Evolutionary conservation across 1,284 basidiomycete genomes (phyloP).

Genomic region (Pseudozyma hubeiensis): DNA sequence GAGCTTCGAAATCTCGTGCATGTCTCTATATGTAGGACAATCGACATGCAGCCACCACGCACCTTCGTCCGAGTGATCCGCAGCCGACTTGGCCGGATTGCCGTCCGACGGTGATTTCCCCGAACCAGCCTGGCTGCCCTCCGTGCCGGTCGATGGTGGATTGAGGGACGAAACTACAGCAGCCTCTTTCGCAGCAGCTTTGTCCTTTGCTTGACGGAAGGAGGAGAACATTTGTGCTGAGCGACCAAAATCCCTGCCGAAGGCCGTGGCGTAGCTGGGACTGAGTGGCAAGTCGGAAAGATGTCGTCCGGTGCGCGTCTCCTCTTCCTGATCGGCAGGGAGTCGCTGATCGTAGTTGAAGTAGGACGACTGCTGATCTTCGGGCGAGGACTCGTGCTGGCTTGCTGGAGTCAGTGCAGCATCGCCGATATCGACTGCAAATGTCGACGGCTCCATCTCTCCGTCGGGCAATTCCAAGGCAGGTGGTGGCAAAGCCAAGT

Average conservation of each 20-base stretch:
- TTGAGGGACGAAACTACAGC: background rate
- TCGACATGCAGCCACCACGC: slow-evolving; percentile 93
- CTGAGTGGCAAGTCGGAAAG: slow-evolving; percentile 66
- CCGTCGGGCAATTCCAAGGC: slow-evolving; percentile 52
- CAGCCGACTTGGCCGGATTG: slow-evolving; percentile 14
- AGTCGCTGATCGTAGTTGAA: slow-evolving; percentile 25
- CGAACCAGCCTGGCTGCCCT: slow-evolving; percentile 4
- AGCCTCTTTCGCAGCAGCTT: background rate
- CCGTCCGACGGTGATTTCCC: slow-evolving; percentile 12
- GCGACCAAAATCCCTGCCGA: slow-evolving; percentile 48
- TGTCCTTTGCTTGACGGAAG: background rate
- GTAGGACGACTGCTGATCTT: slow-evolving; percentile 1
- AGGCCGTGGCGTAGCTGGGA: slow-evolving; percentile 45
- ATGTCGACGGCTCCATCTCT: background rate
- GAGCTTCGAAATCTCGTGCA: slow-evolving; percentile 87
- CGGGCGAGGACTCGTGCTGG: slow-evolving; percentile 4
- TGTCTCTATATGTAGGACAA: slow-evolving; percentile 89
- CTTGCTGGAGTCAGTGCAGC: background rate
- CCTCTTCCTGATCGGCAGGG: slow-evolving; percentile 51
- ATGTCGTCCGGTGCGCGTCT: slow-evolving; percentile 57
- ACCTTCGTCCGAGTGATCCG: slow-evolving; percentile 26
- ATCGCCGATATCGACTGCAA: background rate
- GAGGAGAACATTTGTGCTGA: slow-evolving; percentile 14
- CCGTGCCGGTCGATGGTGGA: background rate
- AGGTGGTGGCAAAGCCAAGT: slow-evolving; percentile 62